Conservation (phyloP, 192 early-diverging fungal species). For the Coemansia sp. region DNA sequence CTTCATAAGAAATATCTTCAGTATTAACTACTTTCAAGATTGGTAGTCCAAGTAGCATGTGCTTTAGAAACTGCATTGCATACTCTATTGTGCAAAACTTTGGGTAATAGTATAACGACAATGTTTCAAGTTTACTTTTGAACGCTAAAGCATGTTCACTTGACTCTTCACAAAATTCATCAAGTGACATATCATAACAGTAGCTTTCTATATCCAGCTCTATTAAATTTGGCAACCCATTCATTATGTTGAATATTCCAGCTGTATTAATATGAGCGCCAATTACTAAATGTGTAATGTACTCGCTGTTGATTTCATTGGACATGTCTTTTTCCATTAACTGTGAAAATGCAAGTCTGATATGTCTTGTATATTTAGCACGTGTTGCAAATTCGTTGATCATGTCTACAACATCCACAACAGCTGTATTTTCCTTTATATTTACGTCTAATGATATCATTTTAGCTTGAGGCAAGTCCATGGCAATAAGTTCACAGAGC, state of each 20-base stretch:
- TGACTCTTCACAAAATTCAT: background rate
- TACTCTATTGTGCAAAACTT: background rate
- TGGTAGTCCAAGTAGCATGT: background rate
- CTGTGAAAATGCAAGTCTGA: too few relatives aligned
- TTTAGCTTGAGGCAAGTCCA: background rate
- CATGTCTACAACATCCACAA: too few relatives aligned
- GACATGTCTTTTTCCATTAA: too few relatives aligned
- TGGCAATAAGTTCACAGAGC: background rate
- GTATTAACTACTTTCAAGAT: too few relatives aligned
- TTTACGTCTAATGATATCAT: background rate
- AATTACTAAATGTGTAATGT: too few relatives aligned
- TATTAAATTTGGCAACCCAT: too few relatives aligned
- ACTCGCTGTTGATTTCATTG: too few relatives aligned
- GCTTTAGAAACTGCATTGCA: background rate
- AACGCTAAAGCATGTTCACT: background rate
- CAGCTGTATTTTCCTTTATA: background rate
- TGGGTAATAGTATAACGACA: background rate
- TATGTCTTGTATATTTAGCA: too few relatives aligned
- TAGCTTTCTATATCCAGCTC: background rate
- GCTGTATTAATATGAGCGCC: too few relatives aligned
- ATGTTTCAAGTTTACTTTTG: background rate
- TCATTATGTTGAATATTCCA: too few relatives aligned
- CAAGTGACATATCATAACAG: background rate
- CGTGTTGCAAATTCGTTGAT: too few relatives aligned
- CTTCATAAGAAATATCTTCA: too few relatives aligned